A percentile compares a stretch with the other conserved stretches of the same genome.
Evolutionary conservation across 2,329 filamentous ascomycete genomes (phyloP).

Genomic region (Onygenales sp.): DNA sequence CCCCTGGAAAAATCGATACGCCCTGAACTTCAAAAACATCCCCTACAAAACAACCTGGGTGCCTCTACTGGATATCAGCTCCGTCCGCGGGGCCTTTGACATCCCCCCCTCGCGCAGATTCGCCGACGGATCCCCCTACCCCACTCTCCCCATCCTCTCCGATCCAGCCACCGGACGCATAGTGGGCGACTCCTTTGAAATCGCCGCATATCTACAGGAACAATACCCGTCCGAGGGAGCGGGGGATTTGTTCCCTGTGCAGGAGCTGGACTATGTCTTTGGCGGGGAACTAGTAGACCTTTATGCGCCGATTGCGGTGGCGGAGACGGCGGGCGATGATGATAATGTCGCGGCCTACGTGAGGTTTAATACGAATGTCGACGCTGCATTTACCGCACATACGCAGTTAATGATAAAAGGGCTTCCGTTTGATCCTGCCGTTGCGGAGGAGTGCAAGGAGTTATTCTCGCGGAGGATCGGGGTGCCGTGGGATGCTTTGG

Average conservation of each 20-base stretch:
- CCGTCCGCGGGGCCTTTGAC: constrained; percentile 39
- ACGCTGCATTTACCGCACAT: constrained; percentile 44
- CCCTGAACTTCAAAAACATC: constrained; percentile 41
- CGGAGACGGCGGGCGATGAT: too few relatives aligned
- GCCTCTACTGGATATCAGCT: constrained; percentile 41
- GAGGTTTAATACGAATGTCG: constrained; percentile 46
- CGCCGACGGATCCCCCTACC: constrained; percentile 48
- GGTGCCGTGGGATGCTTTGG: constrained; percentile 32
- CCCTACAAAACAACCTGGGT: constrained; percentile 46
- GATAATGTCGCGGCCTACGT: constrained; percentile 26
- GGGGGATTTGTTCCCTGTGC: constrained; percentile 41
- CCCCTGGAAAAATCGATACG: constrained; percentile 42
- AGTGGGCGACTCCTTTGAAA: constrained; percentile 57
- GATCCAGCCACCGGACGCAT: constrained; percentile 33
- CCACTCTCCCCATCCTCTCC: constrained; percentile 50
- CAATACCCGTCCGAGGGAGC: constrained; percentile 39
- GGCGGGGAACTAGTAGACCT: constrained; percentile 26
- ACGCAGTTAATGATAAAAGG: constrained; percentile 29
- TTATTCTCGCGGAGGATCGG: constrained; percentile 43
- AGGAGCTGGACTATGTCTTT: constrained; percentile 34
- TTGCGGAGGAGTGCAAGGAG: constrained; percentile 35
- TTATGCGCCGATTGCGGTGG: constrained; percentile 12
- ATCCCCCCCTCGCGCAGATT: constrained; percentile 45
- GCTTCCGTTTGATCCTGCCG: constrained; percentile 44
- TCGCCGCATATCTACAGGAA: constrained; percentile 50